Base-by-base conservation (phyloP, 2,329 filamentous ascomycete species). In the Ilyonectria sp. region DNA sequence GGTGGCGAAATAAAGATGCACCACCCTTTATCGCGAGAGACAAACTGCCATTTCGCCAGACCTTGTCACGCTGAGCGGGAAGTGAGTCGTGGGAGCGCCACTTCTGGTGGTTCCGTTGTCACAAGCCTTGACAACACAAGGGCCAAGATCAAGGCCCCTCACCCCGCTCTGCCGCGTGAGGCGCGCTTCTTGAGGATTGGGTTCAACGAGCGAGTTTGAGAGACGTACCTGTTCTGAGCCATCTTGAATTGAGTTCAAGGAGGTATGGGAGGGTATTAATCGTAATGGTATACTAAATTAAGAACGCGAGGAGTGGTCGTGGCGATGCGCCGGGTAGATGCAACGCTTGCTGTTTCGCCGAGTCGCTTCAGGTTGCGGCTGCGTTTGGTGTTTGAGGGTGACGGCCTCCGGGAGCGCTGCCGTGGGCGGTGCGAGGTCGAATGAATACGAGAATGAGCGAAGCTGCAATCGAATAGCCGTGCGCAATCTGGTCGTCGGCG, bases 161-260 rank as follows among this genome's bases (percentile, higher is more conserved):
- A 70, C 71, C 73, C 68, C 70, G 62, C 73, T 67, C 59, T 26
- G 44, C 50, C 44, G 44, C 37, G n/a, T 60, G 64, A 63, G 43
- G 63, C 49, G 52, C 56, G 50, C 58, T 64, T 33, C 58, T 63
- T 65, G 54, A 49, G 58, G 37, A 58, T 44, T 23, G 53, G 54
- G 44, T 47, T 49, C 40, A 46, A 65, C 44, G 59, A 65, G 53
- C 40, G 47, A 58, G 35, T 40, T 19, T 55, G 46, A 44, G 9
- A 50, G 43, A 70, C 74, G 59, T 76, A 76, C 74, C 78, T 76
- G 60, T 80, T 79, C 72, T 80, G 78, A 69, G 79, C 78, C 79
- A 80, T 80, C 50, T 70, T 74, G 67, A 63, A 73, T 72, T 60
- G 64, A 59, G 56, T 49, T 47, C 44, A 59, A 46, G 37, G 37